Conservation (phyloP, 257 asterid species). For the Solanum arcanum region DNA sequence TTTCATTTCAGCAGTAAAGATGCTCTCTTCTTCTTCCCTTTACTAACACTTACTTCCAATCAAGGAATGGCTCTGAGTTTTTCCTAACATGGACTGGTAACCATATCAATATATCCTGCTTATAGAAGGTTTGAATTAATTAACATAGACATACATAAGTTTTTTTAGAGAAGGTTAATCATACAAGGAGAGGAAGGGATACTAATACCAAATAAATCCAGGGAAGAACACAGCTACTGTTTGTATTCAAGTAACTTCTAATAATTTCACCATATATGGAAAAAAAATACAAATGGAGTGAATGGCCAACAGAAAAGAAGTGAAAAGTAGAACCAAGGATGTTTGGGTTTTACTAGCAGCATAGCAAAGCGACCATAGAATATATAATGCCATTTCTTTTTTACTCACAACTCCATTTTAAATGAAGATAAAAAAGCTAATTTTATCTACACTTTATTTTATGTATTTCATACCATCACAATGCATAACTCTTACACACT, state of each 20-base stretch:
- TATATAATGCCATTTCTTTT: not conserved
- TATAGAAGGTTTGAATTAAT: not conserved
- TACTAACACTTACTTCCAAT: not conserved
- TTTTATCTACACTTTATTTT: not conserved
- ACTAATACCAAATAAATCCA: not conserved
- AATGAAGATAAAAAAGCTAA: not conserved
- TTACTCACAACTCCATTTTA: not conserved
- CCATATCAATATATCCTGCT: not conserved
- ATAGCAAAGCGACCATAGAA: not conserved
- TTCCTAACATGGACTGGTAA: not conserved
- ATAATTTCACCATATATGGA: not conserved
- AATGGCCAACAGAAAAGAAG: not conserved
- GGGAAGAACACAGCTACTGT: not conserved
- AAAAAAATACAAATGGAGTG: not conserved
- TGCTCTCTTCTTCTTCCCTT: not conserved
- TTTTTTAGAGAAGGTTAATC: not conserved
- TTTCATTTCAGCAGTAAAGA: not conserved
- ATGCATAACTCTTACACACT: not conserved
- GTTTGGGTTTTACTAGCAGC: not conserved
- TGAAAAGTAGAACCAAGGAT: not conserved
- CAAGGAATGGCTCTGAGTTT: not conserved
- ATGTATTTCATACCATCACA: not conserved
- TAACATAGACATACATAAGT: not conserved
- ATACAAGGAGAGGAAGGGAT: not conserved
- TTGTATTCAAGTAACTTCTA: not conserved